These are phyloP conservation scores for Aspergillus pseudonomiae DNA, from an alignment of 2,329 filamentous ascomycete genomes.

Conservation along the genomic window DNA sequence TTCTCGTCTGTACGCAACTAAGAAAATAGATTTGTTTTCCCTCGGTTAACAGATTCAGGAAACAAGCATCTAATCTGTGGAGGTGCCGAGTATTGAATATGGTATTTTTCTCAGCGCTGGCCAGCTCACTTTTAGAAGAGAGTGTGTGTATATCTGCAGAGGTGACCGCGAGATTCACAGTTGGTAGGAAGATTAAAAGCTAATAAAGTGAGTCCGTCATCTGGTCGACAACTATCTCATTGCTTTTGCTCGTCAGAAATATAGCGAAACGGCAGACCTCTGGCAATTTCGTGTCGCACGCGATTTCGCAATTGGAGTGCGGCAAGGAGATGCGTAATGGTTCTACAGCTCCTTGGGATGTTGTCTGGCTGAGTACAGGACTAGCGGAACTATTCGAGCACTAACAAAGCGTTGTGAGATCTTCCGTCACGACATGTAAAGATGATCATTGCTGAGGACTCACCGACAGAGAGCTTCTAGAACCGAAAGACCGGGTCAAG, in stretches of 20 bases:
- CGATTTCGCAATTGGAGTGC: not conserved
- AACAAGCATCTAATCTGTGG: not conserved
- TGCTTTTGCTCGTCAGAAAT: not conserved
- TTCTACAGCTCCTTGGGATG: not conserved
- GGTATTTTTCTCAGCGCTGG: not conserved
- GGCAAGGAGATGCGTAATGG: not conserved
- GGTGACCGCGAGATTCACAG: not conserved
- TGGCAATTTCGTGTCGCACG: not conserved
- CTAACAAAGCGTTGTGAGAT: not conserved
- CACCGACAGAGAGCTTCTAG: slow-evolving; percentile 4
- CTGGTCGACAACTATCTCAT: not conserved
- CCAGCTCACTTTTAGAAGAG: not conserved
- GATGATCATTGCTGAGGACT: not conserved
- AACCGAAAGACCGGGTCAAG: slow-evolving; percentile 1
- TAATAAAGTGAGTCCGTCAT: not conserved
- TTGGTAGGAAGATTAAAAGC: not conserved
- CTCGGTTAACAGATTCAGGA: not conserved
- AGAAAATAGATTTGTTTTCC: not conserved
- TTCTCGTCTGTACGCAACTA: not conserved
- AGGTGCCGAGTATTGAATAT: not conserved
- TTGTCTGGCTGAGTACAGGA: not conserved
- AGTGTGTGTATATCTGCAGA: not conserved
- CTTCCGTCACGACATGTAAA: not conserved
- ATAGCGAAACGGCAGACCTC: not conserved
- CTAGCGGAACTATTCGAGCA: not conserved